Percentiles rank a stretch among this genome's conserved stretches.
Conservation (phyloP, 345 rosid species). For the Diplotaxis tenuifolia region DNA sequence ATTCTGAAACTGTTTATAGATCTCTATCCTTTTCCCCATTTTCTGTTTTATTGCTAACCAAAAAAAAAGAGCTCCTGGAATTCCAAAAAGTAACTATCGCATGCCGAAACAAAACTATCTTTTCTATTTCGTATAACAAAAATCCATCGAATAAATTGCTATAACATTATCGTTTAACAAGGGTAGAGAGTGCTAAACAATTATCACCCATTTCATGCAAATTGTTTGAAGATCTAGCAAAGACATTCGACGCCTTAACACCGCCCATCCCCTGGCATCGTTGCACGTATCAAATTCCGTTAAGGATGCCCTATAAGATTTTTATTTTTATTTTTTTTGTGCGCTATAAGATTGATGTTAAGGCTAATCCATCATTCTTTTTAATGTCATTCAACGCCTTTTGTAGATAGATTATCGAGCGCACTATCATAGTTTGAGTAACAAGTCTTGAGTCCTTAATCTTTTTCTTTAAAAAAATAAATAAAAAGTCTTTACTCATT, state of each 20-base stretch:
- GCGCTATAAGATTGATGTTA: slow-evolving; percentile 34
- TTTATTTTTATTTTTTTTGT: too few species aligned
- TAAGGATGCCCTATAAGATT: too few species aligned
- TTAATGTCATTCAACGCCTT: slow-evolving; percentile 27
- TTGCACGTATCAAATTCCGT: slow-evolving; percentile 34
- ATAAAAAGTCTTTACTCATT: too few species aligned
- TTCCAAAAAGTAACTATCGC: not conserved
- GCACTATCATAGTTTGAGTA: slow-evolving; percentile 13
- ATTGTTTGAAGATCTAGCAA: slow-evolving; percentile 1
- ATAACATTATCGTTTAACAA: slow-evolving; percentile 20
- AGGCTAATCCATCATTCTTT: slow-evolving; percentile 34
- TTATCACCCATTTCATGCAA: slow-evolving; percentile 39
- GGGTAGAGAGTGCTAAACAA: slow-evolving; percentile 6
- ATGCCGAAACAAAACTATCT: not conserved
- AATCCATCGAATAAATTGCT: too few species aligned
- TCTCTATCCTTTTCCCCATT: not conserved
- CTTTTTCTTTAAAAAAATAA: too few species aligned
- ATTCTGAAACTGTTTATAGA: too few species aligned
- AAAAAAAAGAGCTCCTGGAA: not conserved
- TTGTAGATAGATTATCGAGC: slow-evolving; percentile 27
- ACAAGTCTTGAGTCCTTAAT: slow-evolving; percentile 14
- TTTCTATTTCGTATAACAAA: too few species aligned
- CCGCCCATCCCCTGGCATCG: slow-evolving; percentile 25
- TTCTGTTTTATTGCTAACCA: not conserved
- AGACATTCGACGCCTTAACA: not conserved